Evolutionary conservation across 352 stramenopile species (phyloP), one percentile per base, ranked within the genome.

Genomic region (Globisporangium alternatum): DNA sequence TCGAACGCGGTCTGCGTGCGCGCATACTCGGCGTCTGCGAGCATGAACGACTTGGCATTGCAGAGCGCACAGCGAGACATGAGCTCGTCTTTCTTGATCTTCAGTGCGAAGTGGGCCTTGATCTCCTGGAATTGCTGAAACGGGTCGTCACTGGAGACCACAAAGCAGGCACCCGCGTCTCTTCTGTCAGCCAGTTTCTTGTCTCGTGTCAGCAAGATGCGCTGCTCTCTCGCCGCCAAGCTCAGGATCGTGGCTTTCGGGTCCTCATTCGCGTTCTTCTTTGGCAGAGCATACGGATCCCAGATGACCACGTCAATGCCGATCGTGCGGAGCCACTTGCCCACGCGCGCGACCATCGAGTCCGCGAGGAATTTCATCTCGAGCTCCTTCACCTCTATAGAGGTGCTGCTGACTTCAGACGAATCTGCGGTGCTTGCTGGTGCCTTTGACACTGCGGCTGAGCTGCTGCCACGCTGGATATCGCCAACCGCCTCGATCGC

Each of bases 71-170:
- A 93, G 0, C 82, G 81, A 33, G 82, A 89, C 81, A 91, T 91
- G 69, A 90, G 86, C 56, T 89, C 76, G 22, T 87, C 74, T 53
- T 86, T 75, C 5, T 81, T 72, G 15, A 91, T 62, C 22, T 83
- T 71, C 7, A 91, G 70, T 0, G 72, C 79, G 47, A 93, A 93
- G 52, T 93, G 81, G 0, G 78, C 37, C 39, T 86, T 87, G 62
- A 94, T 85, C 51, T 94, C 83, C 49, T 86, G 80, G 55, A 94
- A 92, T 56, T 94, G 83, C 55, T 77, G 53, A 43, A 88, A 79
- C 25, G 79, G 76, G 54, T 91, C 80, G 56, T 92, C 83, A 45
- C 77, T 89, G 0, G 81, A 79, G 9, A 94, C 77, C 3, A 92
- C 80, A 60, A 91, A 91, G 67, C 83, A 94, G 2, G 83, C 85